Base-by-base conservation (phyloP, 805 yeast genomes). In the Metschnikowia kofuensis region DNA sequence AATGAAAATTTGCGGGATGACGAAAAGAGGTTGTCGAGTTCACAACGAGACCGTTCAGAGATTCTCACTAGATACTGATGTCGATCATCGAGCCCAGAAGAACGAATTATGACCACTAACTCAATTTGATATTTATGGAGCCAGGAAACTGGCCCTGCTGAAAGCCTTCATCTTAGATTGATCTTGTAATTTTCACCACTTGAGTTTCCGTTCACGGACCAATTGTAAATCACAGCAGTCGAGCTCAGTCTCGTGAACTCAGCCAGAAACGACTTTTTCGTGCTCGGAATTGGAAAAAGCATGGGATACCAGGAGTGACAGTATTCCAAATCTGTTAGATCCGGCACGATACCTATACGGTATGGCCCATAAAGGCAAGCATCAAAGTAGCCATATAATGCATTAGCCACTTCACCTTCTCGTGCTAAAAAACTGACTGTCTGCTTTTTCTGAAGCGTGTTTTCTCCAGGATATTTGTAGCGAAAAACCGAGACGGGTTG, bases 341-440 rank as follows among this genome's bases (percentile, higher is more conserved):
- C 51, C 2, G 57, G 55, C 2, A 44, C 37, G 9, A 77, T 83
- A 29, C 85, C 78, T 5, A 87, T 68, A 8, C 61, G 61, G 26
- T 83, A 70, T 41, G 81, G 84, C 1, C 76, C 79, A 62, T 82
- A 87, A n/a, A 90, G 71, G 2, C 67, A 77, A 0, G 94, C 83
- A n/a, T 75, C 75, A 59, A 91, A 91, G 59, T 73, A 83, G 0
- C 97, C 97, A 4, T 82, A 70, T 34, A 90, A 63, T 0, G 92
- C 96, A 62, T 89, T 91, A 2, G 40, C 44, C 6, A 38, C 14
- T 9, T 46, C 49, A 4, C 26, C 28, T 9, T n/a, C 79, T 45
- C 77, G 73, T 31, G 76, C 66, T 13, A 73, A 70, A 51, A 84
- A 76, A 0, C 26, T 16, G 45, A 44, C 9, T 13, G 21, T 6